Conservation (phyloP, 1,284 basidiomycete genomes). For the Naganishia sp. region DNA sequence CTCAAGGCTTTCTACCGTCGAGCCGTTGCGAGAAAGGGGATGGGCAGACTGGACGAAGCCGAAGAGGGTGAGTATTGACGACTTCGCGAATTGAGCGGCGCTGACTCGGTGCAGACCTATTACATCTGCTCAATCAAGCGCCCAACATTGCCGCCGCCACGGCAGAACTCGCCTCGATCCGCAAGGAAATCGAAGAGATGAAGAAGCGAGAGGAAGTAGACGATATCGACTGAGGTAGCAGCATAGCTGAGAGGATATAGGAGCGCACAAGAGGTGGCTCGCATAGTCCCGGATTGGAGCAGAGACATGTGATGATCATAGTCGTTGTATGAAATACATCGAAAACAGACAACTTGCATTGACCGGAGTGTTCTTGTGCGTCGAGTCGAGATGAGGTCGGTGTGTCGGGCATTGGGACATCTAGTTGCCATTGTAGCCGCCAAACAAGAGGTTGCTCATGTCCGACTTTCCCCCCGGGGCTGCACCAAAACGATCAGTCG, state of each 20-base stretch:
- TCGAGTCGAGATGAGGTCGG: not conserved
- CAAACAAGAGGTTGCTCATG: slow-evolving; percentile 49
- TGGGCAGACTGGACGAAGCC: slow-evolving; percentile 49
- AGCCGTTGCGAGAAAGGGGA: slow-evolving; percentile 47
- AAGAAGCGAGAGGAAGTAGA: slow-evolving; percentile 34
- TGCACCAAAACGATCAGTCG: slow-evolving; percentile 17
- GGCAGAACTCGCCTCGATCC: slow-evolving; percentile 33
- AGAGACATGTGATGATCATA: not conserved
- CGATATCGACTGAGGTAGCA: slow-evolving; percentile 26
- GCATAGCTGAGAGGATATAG: not conserved
- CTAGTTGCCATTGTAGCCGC: slow-evolving; percentile 46
- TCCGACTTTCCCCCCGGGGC: slow-evolving; percentile 49
- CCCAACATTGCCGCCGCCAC: slow-evolving; percentile 35
- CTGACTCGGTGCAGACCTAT: slow-evolving; percentile 20
- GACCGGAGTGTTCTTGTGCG: too few species aligned
- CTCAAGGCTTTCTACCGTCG: slow-evolving; percentile 53
- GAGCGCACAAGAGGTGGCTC: not conserved
- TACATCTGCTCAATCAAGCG: slow-evolving; percentile 34
- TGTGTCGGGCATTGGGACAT: not conserved
- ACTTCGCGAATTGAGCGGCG: too few species aligned
- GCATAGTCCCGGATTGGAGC: not conserved
- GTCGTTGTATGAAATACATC: not conserved
- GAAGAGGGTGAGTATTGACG: slow-evolving; percentile 36
- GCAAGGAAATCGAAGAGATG: slow-evolving; percentile 35
- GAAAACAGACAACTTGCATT: not conserved